Base-by-base conservation (phyloP, 2,329 filamentous ascomycete genomes). In the Colletotrichum sidae region DNA sequence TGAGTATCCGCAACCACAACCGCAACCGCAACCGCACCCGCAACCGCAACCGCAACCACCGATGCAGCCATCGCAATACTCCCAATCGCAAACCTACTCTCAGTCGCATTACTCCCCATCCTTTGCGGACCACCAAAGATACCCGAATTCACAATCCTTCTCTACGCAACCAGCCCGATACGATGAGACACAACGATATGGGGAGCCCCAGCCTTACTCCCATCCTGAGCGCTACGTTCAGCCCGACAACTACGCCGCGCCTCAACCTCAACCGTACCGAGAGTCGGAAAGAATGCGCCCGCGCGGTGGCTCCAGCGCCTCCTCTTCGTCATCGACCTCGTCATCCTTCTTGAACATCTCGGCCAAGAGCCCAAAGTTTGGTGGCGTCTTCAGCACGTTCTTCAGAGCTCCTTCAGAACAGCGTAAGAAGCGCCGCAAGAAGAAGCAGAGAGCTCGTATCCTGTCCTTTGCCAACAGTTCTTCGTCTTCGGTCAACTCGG, bases 281-380 rank as follows among this genome's bases (percentile, higher is more conserved):
- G 51, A 61, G 33, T 8, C 62, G 13, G 61, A 64, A 53, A 67
- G n/a, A n/a, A 60, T 46, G 60, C 71, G 72, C 58, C 69, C 72
- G 55, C 72, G 76, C 45, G 72, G 76, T 8, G 73, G 73, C 37
- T 79, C 77, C 15, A 77, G 75, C 66, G 72, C 74, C 17, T 73
- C 74, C 56, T 79, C 79, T 35, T 85, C 81, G 25, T 86, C 81
- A 60, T 87, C 83, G 42, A 84, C 84, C 46, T 86, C 84, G 13
- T 84, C 83, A 13, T 90, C 88, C 2, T 82, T 89, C 60, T 77
- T 92, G 58, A 90, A 93, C 71, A 89, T 93, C 56, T 91, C 90
- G 53, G 83, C 83, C 44, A 79, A 81, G 51, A 81, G 83, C 56
- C 81, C 80, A 15, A 74, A 78, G 64, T 78, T 80, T 45, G 82